Evolutionary conservation across 1,284 basidiomycete genomes (phyloP).

Genomic region (Ustilago vetiveriae): DNA sequence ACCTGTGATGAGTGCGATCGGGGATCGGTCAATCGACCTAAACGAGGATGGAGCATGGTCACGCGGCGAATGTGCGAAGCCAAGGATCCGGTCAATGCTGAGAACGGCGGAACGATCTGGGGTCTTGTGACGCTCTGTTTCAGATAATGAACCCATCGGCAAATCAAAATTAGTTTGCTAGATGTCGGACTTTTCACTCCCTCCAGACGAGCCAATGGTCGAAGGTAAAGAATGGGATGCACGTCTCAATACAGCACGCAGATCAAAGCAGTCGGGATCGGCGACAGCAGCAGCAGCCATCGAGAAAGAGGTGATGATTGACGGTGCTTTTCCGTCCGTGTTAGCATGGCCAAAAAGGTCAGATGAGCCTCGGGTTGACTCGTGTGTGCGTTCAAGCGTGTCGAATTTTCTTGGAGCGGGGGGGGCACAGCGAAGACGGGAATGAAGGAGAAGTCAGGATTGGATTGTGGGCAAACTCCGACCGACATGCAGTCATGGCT

Average conservation of each 20-base stretch:
- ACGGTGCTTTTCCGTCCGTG: conserved; percentile 2
- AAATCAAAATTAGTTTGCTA: no score
- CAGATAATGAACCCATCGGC: not conserved
- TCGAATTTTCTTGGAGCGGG: not conserved
- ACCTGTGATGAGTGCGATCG: not conserved
- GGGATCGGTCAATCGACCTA: not conserved
- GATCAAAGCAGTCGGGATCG: no score
- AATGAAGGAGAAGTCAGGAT: not conserved
- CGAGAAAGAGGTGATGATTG: not conserved
- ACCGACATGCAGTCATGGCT: no score
- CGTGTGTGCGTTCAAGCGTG: conserved; percentile 2
- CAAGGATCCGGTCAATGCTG: not conserved
- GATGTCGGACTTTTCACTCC: no score
- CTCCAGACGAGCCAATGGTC: no score
- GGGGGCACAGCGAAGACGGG: conserved; percentile 2
- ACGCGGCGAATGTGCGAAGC: not conserved
- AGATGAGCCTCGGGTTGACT: conserved; percentile 23
- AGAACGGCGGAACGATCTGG: not conserved
- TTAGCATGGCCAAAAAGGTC: not conserved
- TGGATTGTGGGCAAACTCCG: conserved; percentile 23
- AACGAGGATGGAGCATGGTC: no score
- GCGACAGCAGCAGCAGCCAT: no score
- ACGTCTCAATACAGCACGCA: no score
- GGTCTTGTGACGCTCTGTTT: conserved; percentile 10
- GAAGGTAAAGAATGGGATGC: not conserved